Percentiles rank a stretch among this genome's conserved stretches.
Conservation (phyloP, 352 stramenopile species). For the Stephanocyclus meneghinianus region DNA sequence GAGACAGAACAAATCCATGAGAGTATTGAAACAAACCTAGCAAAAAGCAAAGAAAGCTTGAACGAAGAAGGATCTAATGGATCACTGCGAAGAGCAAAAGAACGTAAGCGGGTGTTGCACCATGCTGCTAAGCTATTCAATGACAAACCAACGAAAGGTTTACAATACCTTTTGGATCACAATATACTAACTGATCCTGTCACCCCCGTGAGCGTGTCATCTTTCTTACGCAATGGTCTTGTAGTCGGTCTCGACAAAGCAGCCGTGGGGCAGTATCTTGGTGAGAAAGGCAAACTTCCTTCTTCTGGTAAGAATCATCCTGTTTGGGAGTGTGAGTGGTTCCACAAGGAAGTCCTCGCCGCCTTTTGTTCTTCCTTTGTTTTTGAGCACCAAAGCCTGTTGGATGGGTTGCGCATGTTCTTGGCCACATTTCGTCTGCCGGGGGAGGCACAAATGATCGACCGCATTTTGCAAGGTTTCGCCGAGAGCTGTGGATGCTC, state of each 20-base stretch:
- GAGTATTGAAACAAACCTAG: neutral
- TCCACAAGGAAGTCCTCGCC: slow-evolving; percentile 76
- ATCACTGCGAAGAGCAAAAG: slow-evolving; percentile 64
- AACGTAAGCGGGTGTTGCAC: slow-evolving; percentile 65
- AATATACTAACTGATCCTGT: slow-evolving; percentile 68
- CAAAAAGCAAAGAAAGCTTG: neutral
- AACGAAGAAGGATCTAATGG: neutral
- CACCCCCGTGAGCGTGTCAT: slow-evolving; percentile 84
- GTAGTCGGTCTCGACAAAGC: slow-evolving; percentile 90
- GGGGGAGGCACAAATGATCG: slow-evolving; percentile 98
- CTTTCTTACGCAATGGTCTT: slow-evolving; percentile 93
- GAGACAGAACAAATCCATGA: slow-evolving; percentile 44
- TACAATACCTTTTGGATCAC: slow-evolving; percentile 71
- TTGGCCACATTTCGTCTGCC: slow-evolving; percentile 94
- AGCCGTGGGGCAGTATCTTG: slow-evolving; percentile 95
- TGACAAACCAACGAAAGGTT: slow-evolving; percentile 68
- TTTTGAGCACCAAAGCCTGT: slow-evolving; percentile 88
- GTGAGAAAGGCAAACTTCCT: slow-evolving; percentile 90
- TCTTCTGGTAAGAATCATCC: slow-evolving; percentile 86
- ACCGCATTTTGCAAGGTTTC: slow-evolving; percentile 87
- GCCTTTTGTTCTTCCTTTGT: slow-evolving; percentile 90
- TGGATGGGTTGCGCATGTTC: slow-evolving; percentile 93
- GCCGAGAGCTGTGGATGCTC: slow-evolving; percentile 61
- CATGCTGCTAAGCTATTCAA: slow-evolving; percentile 76
- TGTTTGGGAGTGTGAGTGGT: slow-evolving; percentile 71